These are phyloP conservation scores for Chrysopogon serrulatus DNA, from an alignment of 176 grass and related monocot genomes.

Conservation along the genomic window DNA sequence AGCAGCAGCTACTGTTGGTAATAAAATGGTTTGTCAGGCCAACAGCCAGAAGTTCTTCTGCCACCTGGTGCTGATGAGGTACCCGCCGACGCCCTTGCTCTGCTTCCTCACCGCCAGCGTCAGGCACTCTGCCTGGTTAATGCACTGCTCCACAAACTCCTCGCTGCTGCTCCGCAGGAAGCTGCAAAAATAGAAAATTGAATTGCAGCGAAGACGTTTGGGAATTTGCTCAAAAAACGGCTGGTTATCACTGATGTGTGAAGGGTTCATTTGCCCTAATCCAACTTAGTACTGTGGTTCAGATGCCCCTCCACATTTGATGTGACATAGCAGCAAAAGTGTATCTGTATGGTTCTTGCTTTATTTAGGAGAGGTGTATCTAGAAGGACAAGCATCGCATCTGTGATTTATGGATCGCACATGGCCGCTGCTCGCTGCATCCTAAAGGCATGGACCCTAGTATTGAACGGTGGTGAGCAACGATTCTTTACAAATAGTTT, in stretches of 20 bases:
- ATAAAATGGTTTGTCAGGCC: conserved; percentile 44
- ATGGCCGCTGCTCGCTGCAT: conserved; percentile 29
- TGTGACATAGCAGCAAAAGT: background rate
- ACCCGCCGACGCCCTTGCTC: conserved; percentile 79
- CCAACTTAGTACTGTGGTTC: background rate
- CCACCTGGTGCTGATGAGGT: conserved; percentile 83
- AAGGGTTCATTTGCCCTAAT: background rate
- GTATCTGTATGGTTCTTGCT: background rate
- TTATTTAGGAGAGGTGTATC: conserved; percentile 11
- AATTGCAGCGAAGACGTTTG: background rate
- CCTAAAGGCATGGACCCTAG: conserved; percentile 34
- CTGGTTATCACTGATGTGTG: background rate
- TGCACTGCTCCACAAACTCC: conserved; percentile 89
- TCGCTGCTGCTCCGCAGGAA: conserved; percentile 62
- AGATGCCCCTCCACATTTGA: conserved; percentile 3
- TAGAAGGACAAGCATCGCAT: conserved; percentile 36
- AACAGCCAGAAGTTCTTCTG: conserved; percentile 98
- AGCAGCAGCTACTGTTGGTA: background rate
- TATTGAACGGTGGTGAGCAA: conserved; percentile 8
- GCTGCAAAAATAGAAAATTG: conserved; percentile 21
- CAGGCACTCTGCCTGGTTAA: conserved; percentile 76
- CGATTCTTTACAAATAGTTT: background rate
- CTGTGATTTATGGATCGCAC: conserved; percentile 28
- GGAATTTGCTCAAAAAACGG: background rate
- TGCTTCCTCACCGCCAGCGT: conserved; percentile 86